Conservation (phyloP, 148 eudicot species). For the Chenopodium album region DNA sequence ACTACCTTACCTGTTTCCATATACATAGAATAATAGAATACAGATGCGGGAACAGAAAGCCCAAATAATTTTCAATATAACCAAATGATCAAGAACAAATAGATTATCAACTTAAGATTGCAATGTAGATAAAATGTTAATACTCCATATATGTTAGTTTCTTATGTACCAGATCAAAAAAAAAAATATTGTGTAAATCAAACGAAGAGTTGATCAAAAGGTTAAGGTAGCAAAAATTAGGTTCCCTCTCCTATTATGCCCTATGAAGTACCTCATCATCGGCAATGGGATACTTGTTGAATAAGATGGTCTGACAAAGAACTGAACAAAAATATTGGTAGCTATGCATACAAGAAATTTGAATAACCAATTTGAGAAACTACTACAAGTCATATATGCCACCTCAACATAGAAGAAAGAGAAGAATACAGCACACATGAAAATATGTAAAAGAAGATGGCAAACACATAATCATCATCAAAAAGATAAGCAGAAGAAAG, state of each 20-base stretch:
- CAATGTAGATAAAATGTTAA: background rate
- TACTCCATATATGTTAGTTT: background rate
- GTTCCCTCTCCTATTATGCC: background rate
- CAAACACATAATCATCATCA: slow-evolving; percentile 10
- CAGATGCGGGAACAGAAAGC: background rate
- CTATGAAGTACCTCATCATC: background rate
- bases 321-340: background rate
- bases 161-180: background rate
- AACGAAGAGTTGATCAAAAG: background rate
- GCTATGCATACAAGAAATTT: background rate
- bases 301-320: background rate
- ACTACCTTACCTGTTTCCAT: background rate
- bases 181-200: too few species aligned
- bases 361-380: background rate
- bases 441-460: slow-evolving; percentile 1
- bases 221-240: background rate
- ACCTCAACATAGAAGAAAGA: background rate
- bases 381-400: background rate
- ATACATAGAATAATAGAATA: background rate
- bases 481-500: slow-evolving; percentile 13
- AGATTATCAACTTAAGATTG: background rate
- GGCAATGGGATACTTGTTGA: background rate
- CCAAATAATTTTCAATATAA: background rate
- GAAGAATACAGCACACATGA: background rate
- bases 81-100: background rate